Evolutionary conservation across 1,284 basidiomycete species (phyloP), one percentile per base, ranked within the genome.

Genomic region (Microbotryomycetes sp.): DNA sequence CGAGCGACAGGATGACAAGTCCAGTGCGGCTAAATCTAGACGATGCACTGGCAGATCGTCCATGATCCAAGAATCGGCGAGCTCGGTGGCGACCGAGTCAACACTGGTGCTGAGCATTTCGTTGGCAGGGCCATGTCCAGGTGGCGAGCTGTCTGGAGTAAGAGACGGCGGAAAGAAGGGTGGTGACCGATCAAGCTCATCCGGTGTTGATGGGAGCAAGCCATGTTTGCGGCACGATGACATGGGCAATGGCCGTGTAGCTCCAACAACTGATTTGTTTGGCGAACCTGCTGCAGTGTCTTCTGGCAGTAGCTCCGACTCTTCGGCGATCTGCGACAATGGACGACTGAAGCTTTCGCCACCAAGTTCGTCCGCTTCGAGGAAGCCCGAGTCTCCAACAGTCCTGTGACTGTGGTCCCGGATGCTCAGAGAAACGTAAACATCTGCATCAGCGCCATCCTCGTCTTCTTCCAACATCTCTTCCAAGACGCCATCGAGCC

Each of bases 401-500:
- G n/a, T 52, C 25, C 25, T n/a, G 9, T 23, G 25, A 25, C 25
- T 30, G 12, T n/a, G 25, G 50, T 52, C 19, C 36, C 36, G 9
- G 36, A 42, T 42, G 12, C 12, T 42, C 12, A 42, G 12, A 9
- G 36, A 58, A 14, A 58, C 19, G 36, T 49, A 26, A 9, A 50
- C 56, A 9, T 50, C 48, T 7, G 29, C 47, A 25, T 58, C 56
- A 3, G 48, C 29, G 31, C 49, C 56, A 23, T 42, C 31, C 7
- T 50, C 56, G 19, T 49, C 48, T 7, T 30, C 56, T 7, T 36
- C 56, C 16, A 50, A 31, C 56, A 58, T 58, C 56, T 58, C 56
- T 32, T 58, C 48, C 14, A 58, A 49, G 15, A 58, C 30, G 19
- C 22, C n/a, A 28, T 58, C 49, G 23, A 58, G 48, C 56, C 56